Conservation (phyloP, 2,329 filamentous ascomycete genomes). For the Colletotrichum lini region DNA sequence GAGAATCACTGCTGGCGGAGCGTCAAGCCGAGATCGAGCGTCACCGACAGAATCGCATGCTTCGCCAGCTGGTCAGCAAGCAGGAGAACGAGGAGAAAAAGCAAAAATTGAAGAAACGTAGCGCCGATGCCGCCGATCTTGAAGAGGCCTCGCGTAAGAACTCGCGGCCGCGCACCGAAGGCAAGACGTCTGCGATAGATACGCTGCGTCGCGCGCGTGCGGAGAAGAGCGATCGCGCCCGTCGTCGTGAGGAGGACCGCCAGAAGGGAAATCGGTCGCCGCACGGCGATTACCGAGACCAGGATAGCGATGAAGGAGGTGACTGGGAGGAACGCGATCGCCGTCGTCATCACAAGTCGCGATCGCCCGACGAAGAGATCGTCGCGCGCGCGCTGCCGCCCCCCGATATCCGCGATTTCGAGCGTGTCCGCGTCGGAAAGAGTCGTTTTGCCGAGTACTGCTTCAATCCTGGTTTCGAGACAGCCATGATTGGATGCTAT, state of each 20-base stretch:
- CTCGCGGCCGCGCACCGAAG: conserved; percentile 79
- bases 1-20: conserved; percentile 91
- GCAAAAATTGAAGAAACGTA: conserved; percentile 80
- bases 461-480: conserved; percentile 92
- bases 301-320: conserved; percentile 81
- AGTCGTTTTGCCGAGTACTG: conserved; percentile 91
- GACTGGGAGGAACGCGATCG: conserved; percentile 33
- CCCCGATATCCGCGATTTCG: conserved; percentile 83
- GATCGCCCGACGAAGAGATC: conserved; percentile 74
- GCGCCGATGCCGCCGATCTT: conserved; percentile 82
- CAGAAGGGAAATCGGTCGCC: conserved; percentile 64
- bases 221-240: conserved; percentile 75
- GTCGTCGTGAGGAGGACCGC: conserved; percentile 73
- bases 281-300: conserved; percentile 73
- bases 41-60: conserved; percentile 84
- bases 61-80: conserved; percentile 81
- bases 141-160: conserved; percentile 84
- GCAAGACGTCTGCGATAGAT: conserved; percentile 81
- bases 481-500: conserved; percentile 86
- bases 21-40: conserved; percentile 87
- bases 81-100: conserved; percentile 74
- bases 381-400: conserved; percentile 78
- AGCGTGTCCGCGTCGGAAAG: conserved; percentile 86
- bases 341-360: conserved; percentile 67
- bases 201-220: conserved; percentile 72